Evolutionary conservation across 441 rosid species (phyloP).

Genomic region (Populus hybrid): DNA sequence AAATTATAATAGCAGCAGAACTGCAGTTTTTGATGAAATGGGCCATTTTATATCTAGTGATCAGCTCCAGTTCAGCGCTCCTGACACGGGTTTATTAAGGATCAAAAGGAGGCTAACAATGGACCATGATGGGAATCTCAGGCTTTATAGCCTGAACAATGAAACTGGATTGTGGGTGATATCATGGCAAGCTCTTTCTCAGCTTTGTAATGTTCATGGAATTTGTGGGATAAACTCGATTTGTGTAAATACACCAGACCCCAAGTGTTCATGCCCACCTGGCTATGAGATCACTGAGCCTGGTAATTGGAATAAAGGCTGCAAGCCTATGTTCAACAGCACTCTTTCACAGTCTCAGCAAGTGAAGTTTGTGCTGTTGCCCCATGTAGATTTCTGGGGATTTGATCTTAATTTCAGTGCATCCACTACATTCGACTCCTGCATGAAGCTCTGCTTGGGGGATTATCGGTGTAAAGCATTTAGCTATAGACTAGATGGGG

Average conservation of each 20-base stretch:
- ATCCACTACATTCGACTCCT: conserved; percentile 18
- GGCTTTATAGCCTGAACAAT: conserved; percentile 28
- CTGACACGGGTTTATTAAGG: conserved; percentile 16
- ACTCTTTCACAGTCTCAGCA: neutral
- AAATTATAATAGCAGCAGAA: conserved; percentile 12
- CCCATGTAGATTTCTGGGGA: conserved; percentile 36
- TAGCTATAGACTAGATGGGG: conserved; percentile 5
- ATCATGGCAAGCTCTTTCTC: conserved; percentile 25
- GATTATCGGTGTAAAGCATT: conserved; percentile 43
- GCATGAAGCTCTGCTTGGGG: conserved; percentile 29
- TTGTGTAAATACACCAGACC: conserved; percentile 21
- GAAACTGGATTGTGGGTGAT: conserved; percentile 15
- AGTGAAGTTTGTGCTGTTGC: neutral
- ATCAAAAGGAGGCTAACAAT: conserved; percentile 10
- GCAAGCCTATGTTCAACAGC: conserved; percentile 37
- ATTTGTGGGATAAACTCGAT: conserved; percentile 33
- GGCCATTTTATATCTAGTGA: conserved; percentile 17
- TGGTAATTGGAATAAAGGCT: conserved; percentile 37
- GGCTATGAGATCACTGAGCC: conserved; percentile 31
- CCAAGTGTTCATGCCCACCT: conserved; percentile 29
- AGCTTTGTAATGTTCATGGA: conserved; percentile 27
- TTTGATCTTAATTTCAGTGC: conserved; percentile 24
- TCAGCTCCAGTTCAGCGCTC: neutral
- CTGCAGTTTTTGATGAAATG: neutral
- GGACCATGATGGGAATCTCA: conserved; percentile 36